Percentiles rank a stretch among this genome's conserved stretches.
These are phyloP conservation scores for Candida sp. DNA, from an alignment of 1,139 yeast species.

Conservation along the genomic window DNA sequence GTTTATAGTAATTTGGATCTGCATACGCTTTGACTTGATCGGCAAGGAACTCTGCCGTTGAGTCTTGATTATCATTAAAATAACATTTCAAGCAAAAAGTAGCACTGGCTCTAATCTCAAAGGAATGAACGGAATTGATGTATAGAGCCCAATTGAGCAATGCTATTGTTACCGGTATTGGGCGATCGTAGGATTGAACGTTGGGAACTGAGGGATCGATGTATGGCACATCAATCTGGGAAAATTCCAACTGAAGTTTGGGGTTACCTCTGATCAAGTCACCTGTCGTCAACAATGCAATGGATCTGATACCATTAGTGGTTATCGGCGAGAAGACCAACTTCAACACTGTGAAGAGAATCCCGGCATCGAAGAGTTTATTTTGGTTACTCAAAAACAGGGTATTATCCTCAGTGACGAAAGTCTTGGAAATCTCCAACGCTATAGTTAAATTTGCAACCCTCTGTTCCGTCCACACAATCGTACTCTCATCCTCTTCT, in stretches of 20 bases:
- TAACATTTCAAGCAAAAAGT: conserved; percentile 64
- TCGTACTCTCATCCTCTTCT: conserved; percentile 17
- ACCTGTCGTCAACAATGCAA: conserved; percentile 72
- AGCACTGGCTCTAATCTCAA: conserved; percentile 77
- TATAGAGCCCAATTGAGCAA: conserved; percentile 78
- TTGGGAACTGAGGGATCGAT: conserved; percentile 77
- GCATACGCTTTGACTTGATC: conserved; percentile 58
- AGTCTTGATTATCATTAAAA: conserved; percentile 61
- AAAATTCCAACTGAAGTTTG: conserved; percentile 63
- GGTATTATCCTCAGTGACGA: conserved; percentile 75
- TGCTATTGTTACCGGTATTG: conserved; percentile 69
- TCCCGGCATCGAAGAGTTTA: conserved; percentile 57
- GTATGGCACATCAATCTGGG: conserved; percentile 87
- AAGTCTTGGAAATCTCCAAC: conserved; percentile 69
- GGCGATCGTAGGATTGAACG: conserved; percentile 29
- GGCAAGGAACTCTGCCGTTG: conserved; percentile 57
- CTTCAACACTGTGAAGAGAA: conserved; percentile 62
- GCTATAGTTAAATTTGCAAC: conserved; percentile 61
- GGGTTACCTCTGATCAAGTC: conserved; percentile 68
- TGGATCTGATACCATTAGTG: conserved; percentile 60
- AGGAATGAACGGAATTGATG: conserved; percentile 78
- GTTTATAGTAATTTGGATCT: conserved; percentile 17
- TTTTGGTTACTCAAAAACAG: conserved; percentile 60
- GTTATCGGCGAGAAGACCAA: conserved; percentile 65
- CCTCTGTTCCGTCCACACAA: conserved; percentile 74